Evolutionary conservation across 306 rosid genomes (phyloP), one percentile per base, ranked within the genome.

Genomic region (Senna tora): DNA sequence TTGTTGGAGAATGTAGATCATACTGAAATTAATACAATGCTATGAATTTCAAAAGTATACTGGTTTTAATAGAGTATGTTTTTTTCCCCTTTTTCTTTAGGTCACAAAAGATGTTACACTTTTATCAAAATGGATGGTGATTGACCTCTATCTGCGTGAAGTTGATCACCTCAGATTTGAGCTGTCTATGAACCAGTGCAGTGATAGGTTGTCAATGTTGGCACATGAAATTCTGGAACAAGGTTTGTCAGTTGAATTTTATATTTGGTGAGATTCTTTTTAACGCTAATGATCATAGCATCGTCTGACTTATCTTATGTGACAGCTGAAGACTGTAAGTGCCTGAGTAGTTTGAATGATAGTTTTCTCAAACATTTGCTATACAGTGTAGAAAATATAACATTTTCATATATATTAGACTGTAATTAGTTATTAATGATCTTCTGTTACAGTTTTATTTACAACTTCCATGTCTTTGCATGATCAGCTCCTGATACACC

Each of bases 101-200:
- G 98, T 90, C 67, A 90, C 98, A 65, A 87, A 80, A 74, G 98
- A 88, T 43, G 98, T 93, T 81, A 80, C 96, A 14, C 96, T 93
- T 77, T 59, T 93, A 47, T 93, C 96, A 58, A 87, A 91, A 85
- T 93, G 98, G 98, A 93, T 93, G 96, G 92, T 92, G 30, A 81
- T 83, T 76, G 98, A 93, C 79, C 96, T 93, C 45, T 93, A 93
- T 77, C 80, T 93, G 28, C 85, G 96, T 11, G 98, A 93, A 76
- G 74, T 88, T 68, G 98, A 93, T 83, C 85, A 85, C 84, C 92
- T 93, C 71, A 86, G 87, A 76, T 93, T 93, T 82, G 98, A 93
- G 78, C 87, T 93, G 50, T 93, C 98, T 82, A 93, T 93, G 96
- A 85, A 87, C 63, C 87, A 76, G 43, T 90, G 98, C 87, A 90